Conservation (phyloP, 148 eudicot species). For the Pouteria glomerata region DNA sequence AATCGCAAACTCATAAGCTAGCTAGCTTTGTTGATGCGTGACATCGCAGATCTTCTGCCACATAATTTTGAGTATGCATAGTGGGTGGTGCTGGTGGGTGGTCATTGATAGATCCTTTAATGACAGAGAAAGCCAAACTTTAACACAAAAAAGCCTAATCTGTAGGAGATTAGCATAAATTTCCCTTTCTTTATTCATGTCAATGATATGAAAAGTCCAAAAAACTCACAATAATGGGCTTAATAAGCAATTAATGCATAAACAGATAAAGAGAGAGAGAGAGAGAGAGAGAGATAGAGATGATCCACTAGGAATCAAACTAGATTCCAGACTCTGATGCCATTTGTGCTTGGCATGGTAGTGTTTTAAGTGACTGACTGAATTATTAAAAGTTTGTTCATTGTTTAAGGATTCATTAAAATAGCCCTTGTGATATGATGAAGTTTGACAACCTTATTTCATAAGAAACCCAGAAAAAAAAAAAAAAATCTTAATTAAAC, state of each 20-base stretch:
- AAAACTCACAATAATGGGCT: conserved; percentile 5
- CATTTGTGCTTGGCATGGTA: neutral
- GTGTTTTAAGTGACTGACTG: no score
- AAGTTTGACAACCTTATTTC: conserved; percentile 10
- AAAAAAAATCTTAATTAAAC: no score
- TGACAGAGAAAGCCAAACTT: neutral
- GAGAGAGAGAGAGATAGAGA: no score
- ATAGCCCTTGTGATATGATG: neutral
- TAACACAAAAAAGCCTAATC: conserved; percentile 17
- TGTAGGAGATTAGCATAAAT: conserved; percentile 4
- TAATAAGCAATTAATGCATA: neutral
- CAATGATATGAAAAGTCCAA: conserved; percentile 7
- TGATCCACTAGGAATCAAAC: neutral
- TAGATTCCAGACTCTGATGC: neutral
- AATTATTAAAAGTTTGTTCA: no score
- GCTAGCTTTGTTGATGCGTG: conserved; percentile 9
- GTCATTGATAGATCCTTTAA: conserved; percentile 14
- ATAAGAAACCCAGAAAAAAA: conserved; percentile 6
- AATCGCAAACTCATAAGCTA: neutral
- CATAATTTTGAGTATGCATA: neutral
- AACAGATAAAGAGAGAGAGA: neutral
- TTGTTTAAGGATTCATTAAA: no score
- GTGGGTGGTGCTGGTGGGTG: conserved; percentile 18
- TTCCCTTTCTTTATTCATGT: neutral
- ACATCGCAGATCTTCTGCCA: conserved; percentile 5